Base-by-base conservation (phyloP, 2,329 filamentous ascomycete species). In the Chaetomiaceae sp. region DNA sequence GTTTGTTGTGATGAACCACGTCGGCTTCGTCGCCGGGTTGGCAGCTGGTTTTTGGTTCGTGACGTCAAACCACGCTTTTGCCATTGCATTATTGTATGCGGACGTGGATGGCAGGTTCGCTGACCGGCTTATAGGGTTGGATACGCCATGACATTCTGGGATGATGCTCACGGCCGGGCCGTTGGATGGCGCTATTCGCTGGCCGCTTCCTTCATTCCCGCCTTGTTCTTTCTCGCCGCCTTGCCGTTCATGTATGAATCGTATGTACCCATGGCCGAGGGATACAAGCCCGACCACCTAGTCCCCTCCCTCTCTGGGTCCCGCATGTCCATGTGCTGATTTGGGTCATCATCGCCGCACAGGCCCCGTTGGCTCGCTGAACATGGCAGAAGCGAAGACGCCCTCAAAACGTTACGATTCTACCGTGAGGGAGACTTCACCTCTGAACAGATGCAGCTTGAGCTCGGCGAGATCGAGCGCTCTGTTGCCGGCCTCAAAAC, bases 321-420 rank as follows among this genome's bases (percentile, higher is more conserved):
- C 6, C 22, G n/a, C n/a, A n/a, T n/a, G n/a, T 24, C 6, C 22
- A 24, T 6, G 9, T 24, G 22, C 22, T 24, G 9, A 24, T 9
- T n/a, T n/a, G n/a, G 22, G 22, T 9, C 22, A 24, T 9, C 22
- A 9, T 9, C 22, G n/a, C 4, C 11, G 9, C 5, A 20, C 30
- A 75, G 75, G 9, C 76, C 77, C 0, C 72, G 77, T 22, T 80
- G 77, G 77, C 69, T 80, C 4, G 64, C 78, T n/a, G 74, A 78
- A 47, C 68, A 74, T 27, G 69, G 67, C 20, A 60, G 68, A 14
- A 55, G 61, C 27, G 69, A 70, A 3, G 60, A 62, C 10, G 76
- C 75, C 6, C 64, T 64, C 20, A 57, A 58, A 12, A 67, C 68
- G 3, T 68, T 80, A 0, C 56, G 61, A 41, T 76, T 68, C 61